A percentile compares a stretch with the other conserved stretches of the same genome.
Conservation (phyloP, 2,329 filamentous ascomycete species). For the Xylaria sp. region DNA sequence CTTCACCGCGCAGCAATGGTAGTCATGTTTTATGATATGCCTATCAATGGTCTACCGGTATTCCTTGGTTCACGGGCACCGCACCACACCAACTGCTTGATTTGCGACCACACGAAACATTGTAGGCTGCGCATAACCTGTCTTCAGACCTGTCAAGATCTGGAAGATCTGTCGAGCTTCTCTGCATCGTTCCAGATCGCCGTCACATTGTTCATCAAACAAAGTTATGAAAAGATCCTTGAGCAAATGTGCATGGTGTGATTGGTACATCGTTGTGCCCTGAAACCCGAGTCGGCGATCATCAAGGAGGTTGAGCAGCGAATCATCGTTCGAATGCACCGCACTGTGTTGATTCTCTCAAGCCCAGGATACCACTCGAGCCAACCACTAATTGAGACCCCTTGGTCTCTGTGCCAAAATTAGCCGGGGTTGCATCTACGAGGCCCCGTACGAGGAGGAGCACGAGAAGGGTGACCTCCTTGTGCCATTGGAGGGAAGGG, state of each 20-base stretch:
- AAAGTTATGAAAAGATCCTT: conserved; percentile 24
- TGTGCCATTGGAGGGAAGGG: conserved; percentile 23
- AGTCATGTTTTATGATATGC: background rate
- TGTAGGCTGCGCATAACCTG: conserved; percentile 25
- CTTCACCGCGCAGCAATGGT: background rate
- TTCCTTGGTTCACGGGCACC: background rate
- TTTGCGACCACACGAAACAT: conserved; percentile 34
- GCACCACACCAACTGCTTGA: background rate
- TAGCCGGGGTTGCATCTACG: conserved; percentile 31
- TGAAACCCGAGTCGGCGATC: conserved; percentile 42
- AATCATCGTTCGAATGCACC: conserved; percentile 17
- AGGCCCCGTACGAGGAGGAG: conserved; percentile 12
- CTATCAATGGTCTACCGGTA: background rate
- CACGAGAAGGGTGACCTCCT: conserved; percentile 3
- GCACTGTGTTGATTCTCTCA: conserved; percentile 28
- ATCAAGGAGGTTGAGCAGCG: background rate
- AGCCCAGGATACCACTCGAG: conserved; percentile 7
- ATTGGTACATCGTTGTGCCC: conserved; percentile 31
- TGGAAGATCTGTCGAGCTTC: conserved; percentile 39
- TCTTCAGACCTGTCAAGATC: conserved; percentile 26
- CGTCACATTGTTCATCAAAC: conserved; percentile 35
- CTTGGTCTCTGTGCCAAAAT: conserved; percentile 37
- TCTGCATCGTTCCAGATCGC: conserved; percentile 41
- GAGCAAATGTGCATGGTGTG: conserved; percentile 26
- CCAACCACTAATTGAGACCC: conserved; percentile 14